Evolutionary conservation across 805 yeast genomes (phyloP), one percentile per base, ranked within the genome.

Genomic region (Teunomyces kruisii): DNA sequence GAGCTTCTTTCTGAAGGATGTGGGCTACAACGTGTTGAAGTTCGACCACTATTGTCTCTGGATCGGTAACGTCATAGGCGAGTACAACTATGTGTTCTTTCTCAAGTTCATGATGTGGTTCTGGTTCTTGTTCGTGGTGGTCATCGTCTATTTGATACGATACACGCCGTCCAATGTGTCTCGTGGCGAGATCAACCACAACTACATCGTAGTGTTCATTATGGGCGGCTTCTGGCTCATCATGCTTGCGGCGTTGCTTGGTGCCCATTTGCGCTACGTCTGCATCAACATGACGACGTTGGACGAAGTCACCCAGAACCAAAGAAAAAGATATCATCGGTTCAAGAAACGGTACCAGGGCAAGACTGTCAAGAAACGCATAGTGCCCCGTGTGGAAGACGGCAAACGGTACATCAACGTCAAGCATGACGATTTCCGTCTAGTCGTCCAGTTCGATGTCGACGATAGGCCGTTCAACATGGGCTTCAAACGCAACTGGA

Each of bases 41-140:
- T 85, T 87, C 72, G 98, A 91, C 63, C 98, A 91, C 61, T 84
- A 75, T 56, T 91, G 98, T 59, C 57, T 80, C 0, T 89, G 88
- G 84, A 63, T 92, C 0, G 95, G 96, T 1, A 60, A 75, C 0
- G 78, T 81, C 4, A 79, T 91, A 36, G 97, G 96, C 0, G 76
- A 78, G 47, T 61, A 67, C 31, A 91, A 92, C 62, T 80, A 81
- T 58, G 58, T 75, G 40, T 64, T 71, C 24, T 90, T 90, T 55
- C 42, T 83, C 3, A 81, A 78, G 49, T 83, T 76, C 54, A 55
- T 76, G 27, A 33, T 70, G 4, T 67, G 70, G 54, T 62, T 72
- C 26, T 60, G 65, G 22, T 16, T 60, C 2, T 58, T 67, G 36
- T 70, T 80, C 33, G 40, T 79, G 1, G 41, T 62, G 2, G 38